Base-by-base conservation (phyloP, 2,329 filamentous ascomycete genomes). In the Apiospora pterosperma region DNA sequence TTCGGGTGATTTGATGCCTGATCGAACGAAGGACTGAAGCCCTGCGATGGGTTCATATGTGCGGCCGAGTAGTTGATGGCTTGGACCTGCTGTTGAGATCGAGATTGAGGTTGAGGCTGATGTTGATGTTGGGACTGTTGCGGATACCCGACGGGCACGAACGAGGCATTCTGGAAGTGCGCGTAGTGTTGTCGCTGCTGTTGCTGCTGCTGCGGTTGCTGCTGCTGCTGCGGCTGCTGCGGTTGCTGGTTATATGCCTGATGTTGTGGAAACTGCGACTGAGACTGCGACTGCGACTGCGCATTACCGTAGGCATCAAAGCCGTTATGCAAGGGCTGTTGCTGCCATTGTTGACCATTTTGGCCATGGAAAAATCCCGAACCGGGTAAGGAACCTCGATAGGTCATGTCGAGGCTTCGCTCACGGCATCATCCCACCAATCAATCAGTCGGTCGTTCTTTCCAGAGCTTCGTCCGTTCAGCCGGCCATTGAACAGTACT, bases 301-400 rank as follows among this genome's bases (percentile, higher is more conserved):
- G 70, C 67, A 58, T 69, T 71, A 14, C 69, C 65, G 71, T 74
- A 76, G 23, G 60, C 60, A 55, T 73, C 71, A 55, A 69, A 71
- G 65, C 69, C 66, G 62, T 71, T 66, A 36, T 70, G 70, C 65
- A 68, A 59, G 28, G 41, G 25, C 38, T 66, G 65, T 21, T 63
- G 59, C 42, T 66, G 64, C 58, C 71, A 67, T 39, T 61, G 68
- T 36, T 72, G 70, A 67, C 68, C 71, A 69, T 74, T 72, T 28
- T 66, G 65, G 42, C 34, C 61, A 62, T 63, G 52, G 39, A 62
- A 62, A 63, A 71, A 73, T 67, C 68, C 72, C 67, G 71, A 71
- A 69, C 72, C 73, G 68, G 74, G 74, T 52, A 71, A 64, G 44
- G 71, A 71, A 68, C 72, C 73, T 62, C 72, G 73, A 72, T 75